Base-by-base conservation (phyloP, 129 eudicot species). In the Rutidosis leptorrhynchoides region DNA sequence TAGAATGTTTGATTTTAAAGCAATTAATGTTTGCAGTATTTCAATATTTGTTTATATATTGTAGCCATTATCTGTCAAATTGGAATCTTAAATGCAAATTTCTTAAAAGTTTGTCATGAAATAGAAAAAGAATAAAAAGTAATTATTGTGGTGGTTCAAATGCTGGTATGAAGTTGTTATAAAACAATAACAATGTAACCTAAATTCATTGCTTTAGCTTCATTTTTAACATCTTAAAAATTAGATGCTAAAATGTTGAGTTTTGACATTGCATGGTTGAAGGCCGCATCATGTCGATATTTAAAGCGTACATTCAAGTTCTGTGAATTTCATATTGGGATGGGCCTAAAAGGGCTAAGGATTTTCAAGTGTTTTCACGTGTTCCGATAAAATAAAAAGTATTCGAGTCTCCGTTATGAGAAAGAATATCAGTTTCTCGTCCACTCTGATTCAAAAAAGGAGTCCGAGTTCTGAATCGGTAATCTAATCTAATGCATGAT, bases 171-270 rank as follows among this genome's bases (percentile, higher is more conserved):
- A 35, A 35, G 42, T 35, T 35, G 42, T 8, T 35, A n/a, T n/a
- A 35, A 35, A 35, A 35, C 12, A 4, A 35, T 35, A 35, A 8
- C 2, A 35, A 35, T 35, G 42, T 35, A 9, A 35, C 6, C 42
- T 35, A 16, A n/a, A 17, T 74, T 54, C 20, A 54, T 54, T 64
- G 25, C 58, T 62, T 72, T 62, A 40, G 11, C 43, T 24, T 62
- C 46, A 45, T 67, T 66, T 69, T 67, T 59, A 30, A 30, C 68
- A 67, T 48, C 62, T 32, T 65, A 57, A 62, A 74, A 73, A 32
- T 54, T 58, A 17, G 53, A 46, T 74, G 79, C 79, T 74, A 67
- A 74, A 74, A 67, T 67, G 69, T 67, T 75, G 43, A 49, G 60
- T 46, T 35, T 75, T 75, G 73, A 45, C 72, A 27, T 73, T 72